Evolutionary conservation across 1,284 basidiomycete genomes (phyloP).

Genomic region (Tilletia indica): DNA sequence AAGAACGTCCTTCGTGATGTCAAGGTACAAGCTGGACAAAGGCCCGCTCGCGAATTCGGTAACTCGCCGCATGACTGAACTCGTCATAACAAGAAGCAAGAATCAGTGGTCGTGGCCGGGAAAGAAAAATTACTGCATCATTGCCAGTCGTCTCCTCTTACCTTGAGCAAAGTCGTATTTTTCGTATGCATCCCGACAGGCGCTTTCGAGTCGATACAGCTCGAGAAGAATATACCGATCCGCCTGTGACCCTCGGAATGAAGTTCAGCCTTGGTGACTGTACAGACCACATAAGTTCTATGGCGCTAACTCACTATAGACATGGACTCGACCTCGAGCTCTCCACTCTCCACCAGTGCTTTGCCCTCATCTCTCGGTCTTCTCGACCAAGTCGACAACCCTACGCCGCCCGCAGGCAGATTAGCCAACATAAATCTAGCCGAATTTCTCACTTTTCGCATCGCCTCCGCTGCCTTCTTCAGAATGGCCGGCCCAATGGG

Average conservation of each 20-base stretch:
- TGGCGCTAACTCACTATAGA: not conserved
- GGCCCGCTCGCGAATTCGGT: conserved; percentile 59
- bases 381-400: not conserved
- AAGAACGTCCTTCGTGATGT: conserved; percentile 83
- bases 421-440: conserved; percentile 87
- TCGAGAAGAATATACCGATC: conserved; percentile 85
- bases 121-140: not conserved
- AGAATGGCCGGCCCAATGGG: conserved; percentile 79
- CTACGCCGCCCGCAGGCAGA: conserved; percentile 28
- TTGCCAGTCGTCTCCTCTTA: conserved; percentile 50
- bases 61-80: conserved; percentile 58
- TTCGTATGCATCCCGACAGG: conserved; percentile 69
- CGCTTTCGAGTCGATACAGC: conserved; percentile 70
- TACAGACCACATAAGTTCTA: no score
- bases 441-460: conserved; percentile 84
- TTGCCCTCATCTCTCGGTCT: no score
- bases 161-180: conserved; percentile 81
- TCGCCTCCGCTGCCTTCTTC: conserved; percentile 71
- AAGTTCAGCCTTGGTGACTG: no score
- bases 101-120: not conserved
- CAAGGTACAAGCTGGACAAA: conserved; percentile 74
- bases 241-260: conserved; percentile 56
- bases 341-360: no score
- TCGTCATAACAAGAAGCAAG: conserved; percentile 51
- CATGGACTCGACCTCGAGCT: not conserved